Evolutionary conservation across 768 basidiomycete species (phyloP).

Genomic region (Psilocybe subaeruginosa): DNA sequence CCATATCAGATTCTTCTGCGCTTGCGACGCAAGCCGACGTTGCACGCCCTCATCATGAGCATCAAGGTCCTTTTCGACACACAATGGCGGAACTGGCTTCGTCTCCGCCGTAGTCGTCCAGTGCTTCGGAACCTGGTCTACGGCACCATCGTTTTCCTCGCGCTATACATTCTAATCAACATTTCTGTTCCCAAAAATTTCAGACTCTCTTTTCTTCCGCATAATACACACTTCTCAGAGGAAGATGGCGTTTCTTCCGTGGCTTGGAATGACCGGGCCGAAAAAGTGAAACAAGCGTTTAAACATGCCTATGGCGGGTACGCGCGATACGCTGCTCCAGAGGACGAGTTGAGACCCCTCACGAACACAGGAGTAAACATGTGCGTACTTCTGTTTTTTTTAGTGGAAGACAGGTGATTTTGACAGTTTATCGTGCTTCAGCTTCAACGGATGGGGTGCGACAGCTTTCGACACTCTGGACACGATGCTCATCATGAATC

Average conservation of each 20-base stretch:
- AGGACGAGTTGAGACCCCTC: slow-evolving; percentile 65
- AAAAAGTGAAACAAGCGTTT: slow-evolving; percentile 63
- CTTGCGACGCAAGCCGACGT: not conserved
- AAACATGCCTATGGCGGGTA: slow-evolving; percentile 72
- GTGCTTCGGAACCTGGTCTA: slow-evolving; percentile 33
- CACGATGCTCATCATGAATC: slow-evolving; percentile 82
- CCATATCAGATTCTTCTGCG: not conserved
- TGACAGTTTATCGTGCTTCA: slow-evolving; percentile 24
- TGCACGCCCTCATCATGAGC: not conserved
- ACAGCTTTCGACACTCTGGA: slow-evolving; percentile 84
- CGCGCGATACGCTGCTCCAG: slow-evolving; percentile 58
- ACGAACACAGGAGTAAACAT: slow-evolving; percentile 49
- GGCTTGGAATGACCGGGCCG: slow-evolving; percentile 56
- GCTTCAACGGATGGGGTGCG: slow-evolving; percentile 83
- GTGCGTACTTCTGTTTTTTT: slow-evolving; percentile 36
- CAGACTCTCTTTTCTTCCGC: slow-evolving; percentile 12
- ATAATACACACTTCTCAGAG: slow-evolving; percentile 1
- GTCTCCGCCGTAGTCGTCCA: slow-evolving; percentile 27
- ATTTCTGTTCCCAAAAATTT: slow-evolving; percentile 13
- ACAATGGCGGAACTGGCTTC: slow-evolving; percentile 6
- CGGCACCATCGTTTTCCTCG: slow-evolving; percentile 26
- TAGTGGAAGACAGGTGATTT: not conserved
- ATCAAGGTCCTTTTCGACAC: not conserved
- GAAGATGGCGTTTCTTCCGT: slow-evolving; percentile 27
- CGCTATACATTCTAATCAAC: slow-evolving; percentile 30